These are phyloP conservation scores for Pestalotiopsis sp. DNA, from an alignment of 2,329 filamentous ascomycete genomes.

Conservation along the genomic window DNA sequence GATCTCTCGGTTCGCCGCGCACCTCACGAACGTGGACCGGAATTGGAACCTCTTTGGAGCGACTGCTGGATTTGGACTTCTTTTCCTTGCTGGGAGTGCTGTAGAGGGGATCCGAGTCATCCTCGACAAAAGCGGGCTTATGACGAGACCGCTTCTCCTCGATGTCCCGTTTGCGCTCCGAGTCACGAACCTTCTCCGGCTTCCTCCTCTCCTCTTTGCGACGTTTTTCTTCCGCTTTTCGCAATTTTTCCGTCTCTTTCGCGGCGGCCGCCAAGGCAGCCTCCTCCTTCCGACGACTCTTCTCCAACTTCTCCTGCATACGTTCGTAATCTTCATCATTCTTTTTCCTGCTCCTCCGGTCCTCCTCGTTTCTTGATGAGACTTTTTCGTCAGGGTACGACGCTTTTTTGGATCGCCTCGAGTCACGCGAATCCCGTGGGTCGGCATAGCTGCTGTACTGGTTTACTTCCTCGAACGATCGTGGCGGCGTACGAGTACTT, in stretches of 20 bases:
- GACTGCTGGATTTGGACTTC: conserved; percentile 27
- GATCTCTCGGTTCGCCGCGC: conserved; percentile 7
- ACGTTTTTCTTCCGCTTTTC: conserved; percentile 16
- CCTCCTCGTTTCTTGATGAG: conserved; percentile 27
- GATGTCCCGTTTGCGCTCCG: conserved; percentile 27
- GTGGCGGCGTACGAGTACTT: conserved; percentile 10
- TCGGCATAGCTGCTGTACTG: conserved; percentile 13
- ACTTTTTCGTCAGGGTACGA: conserved; percentile 36
- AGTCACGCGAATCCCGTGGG: conserved; percentile 18
- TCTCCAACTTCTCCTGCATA: conserved; percentile 13
- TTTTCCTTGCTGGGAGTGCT: conserved; percentile 22
- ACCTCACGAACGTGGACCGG: too few species aligned
- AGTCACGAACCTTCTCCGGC: conserved; percentile 30
- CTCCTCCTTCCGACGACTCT: conserved; percentile 29
- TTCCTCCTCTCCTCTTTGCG: conserved; percentile 23
- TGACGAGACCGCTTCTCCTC: conserved; percentile 29
- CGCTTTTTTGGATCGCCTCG: conserved; percentile 16
- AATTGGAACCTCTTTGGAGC: conserved; percentile 23
- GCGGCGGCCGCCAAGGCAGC: conserved; percentile 14
- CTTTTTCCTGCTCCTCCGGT: conserved; percentile 27
- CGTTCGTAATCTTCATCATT: conserved; percentile 28
- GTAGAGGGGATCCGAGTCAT: conserved; percentile 20
- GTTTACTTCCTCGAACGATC: conserved; percentile 12
- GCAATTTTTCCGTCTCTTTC: conserved; percentile 36
- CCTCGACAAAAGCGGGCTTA: conserved; percentile 23